phyloP scores from a whole-genome alignment of 179 eudicot genomes.

The Patellifolia procumbens region DNA sequence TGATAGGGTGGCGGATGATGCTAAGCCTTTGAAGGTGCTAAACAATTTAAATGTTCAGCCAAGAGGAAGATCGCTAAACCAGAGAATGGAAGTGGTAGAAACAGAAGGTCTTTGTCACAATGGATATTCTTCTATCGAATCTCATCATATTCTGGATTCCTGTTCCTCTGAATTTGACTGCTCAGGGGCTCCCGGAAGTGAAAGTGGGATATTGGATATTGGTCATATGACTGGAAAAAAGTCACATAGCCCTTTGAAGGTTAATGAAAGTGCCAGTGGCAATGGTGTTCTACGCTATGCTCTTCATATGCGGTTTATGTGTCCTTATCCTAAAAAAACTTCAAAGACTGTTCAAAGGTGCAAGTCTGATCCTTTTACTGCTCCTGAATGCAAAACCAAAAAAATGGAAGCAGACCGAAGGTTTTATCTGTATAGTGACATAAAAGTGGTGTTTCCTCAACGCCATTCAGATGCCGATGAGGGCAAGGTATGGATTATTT shows the following conservation, averaged over 20 bases:
- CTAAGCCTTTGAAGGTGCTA: slow-evolving; percentile 20
- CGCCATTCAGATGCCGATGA: slow-evolving; percentile 93
- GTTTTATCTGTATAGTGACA: slow-evolving; percentile 73
- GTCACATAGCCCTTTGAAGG: slow-evolving; percentile 44
- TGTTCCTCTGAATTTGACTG: slow-evolving; percentile 21
- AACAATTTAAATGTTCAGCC: slow-evolving; percentile 23
- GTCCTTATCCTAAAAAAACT: slow-evolving; percentile 59
- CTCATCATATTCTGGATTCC: slow-evolving; percentile 10
- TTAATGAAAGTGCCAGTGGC: slow-evolving; percentile 45
- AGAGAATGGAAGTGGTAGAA: slow-evolving; percentile 27
- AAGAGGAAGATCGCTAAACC: slow-evolving; percentile 16
- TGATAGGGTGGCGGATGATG: slow-evolving; percentile 12
- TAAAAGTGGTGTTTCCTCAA: slow-evolving; percentile 92
- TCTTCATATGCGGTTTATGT: slow-evolving; percentile 81
- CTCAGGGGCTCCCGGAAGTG: slow-evolving; percentile 21
- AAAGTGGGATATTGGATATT: slow-evolving; percentile 21
- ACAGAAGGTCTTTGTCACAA: slow-evolving; percentile 16
- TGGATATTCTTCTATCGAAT: background rate
- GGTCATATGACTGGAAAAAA: slow-evolving; percentile 28
- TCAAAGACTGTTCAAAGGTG: slow-evolving; percentile 51
- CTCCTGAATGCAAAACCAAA: slow-evolving; percentile 32
- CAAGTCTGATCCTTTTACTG: slow-evolving; percentile 50
- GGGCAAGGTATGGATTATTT: slow-evolving; percentile 67
- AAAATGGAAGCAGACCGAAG: slow-evolving; percentile 47
- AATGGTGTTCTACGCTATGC: slow-evolving; percentile 88